Conservation (phyloP, 805 yeast species). For the Candida stauntonica region DNA sequence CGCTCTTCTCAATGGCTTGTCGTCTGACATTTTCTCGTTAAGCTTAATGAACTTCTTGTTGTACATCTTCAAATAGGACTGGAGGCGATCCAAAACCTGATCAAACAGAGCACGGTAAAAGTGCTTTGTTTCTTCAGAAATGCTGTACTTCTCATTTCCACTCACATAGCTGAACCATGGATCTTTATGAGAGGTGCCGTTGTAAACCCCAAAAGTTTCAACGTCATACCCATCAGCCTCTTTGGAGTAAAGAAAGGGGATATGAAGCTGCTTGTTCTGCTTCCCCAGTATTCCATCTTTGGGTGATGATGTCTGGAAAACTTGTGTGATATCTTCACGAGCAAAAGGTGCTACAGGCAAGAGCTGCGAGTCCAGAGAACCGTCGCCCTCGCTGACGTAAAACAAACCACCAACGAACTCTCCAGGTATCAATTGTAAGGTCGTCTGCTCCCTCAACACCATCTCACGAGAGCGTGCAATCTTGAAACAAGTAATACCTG, state of each 20-base stretch:
- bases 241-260: slow-evolving; percentile 2
- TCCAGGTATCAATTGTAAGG: not conserved
- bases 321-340: slow-evolving; percentile 2
- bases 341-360: slow-evolving; percentile 5
- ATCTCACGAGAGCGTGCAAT: slow-evolving; percentile 4
- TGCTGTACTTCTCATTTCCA: slow-evolving; percentile 6
- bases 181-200: not conserved
- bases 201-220: not conserved
- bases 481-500: slow-evolving; percentile 8
- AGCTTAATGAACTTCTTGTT: slow-evolving; percentile 4
- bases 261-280: not conserved
- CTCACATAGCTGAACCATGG: slow-evolving; percentile 6
- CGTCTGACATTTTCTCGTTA: slow-evolving; percentile 1
- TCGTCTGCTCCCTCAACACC: slow-evolving; percentile 2
- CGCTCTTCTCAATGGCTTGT: slow-evolving; percentile 6
- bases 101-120: slow-evolving; percentile 1
- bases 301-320: slow-evolving; percentile 1
- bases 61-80: slow-evolving; percentile 2
- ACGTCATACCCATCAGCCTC: not conserved
- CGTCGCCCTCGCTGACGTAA: slow-evolving; percentile 4
- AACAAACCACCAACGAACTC: slow-evolving; percentile 7
- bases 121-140: slow-evolving; percentile 2
- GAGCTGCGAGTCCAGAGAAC: slow-evolving; percentile 5
- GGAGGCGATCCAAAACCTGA: not conserved
- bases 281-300: not conserved